A percentile compares a stretch with the other conserved stretches of the same genome.
Conservation (phyloP, 2,329 filamentous ascomycete species). For the Pseudocercospora musae region DNA sequence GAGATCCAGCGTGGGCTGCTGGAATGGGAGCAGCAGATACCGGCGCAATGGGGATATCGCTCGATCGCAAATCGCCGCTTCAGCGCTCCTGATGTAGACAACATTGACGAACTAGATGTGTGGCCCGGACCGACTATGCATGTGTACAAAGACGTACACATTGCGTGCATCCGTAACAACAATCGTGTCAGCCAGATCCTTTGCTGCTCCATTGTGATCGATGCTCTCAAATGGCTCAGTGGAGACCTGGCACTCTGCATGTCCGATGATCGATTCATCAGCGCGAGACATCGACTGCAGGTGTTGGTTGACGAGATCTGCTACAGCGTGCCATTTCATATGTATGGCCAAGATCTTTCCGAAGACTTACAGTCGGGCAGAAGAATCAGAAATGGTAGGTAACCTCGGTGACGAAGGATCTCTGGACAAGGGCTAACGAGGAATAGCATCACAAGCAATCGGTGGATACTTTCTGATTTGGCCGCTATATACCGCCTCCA, state of each 20-base stretch:
- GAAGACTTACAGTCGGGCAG: background rate
- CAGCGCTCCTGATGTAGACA: background rate
- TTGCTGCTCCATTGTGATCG: slow-evolving; percentile 6
- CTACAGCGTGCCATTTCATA: slow-evolving; percentile 11
- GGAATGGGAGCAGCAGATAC: slow-evolving; percentile 6
- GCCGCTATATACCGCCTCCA: slow-evolving; percentile 7
- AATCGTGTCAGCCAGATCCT: slow-evolving; percentile 9
- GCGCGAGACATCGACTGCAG: slow-evolving; percentile 3
- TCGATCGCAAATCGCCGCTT: slow-evolving; percentile 4
- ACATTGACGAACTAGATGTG: slow-evolving; percentile 6
- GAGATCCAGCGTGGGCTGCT: background rate
- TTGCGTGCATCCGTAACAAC: slow-evolving; percentile 8
- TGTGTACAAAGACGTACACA: slow-evolving; percentile 8
- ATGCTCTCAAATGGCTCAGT: slow-evolving; percentile 12
- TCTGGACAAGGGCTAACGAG: background rate
- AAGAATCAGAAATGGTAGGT: background rate
- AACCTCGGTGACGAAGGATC: background rate
- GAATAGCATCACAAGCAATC: background rate
- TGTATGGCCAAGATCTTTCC: background rate
- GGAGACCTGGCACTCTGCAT: background rate
- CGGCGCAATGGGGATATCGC: slow-evolving; percentile 3
- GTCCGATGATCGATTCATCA: slow-evolving; percentile 1
- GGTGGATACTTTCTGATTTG: slow-evolving; percentile 10
- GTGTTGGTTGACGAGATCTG: slow-evolving; percentile 9
- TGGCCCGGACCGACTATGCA: slow-evolving; percentile 11